A percentile compares a stretch with the other conserved stretches of the same genome.
Conservation (phyloP, 768 basidiomycete species). For the Trametes cubensis region DNA sequence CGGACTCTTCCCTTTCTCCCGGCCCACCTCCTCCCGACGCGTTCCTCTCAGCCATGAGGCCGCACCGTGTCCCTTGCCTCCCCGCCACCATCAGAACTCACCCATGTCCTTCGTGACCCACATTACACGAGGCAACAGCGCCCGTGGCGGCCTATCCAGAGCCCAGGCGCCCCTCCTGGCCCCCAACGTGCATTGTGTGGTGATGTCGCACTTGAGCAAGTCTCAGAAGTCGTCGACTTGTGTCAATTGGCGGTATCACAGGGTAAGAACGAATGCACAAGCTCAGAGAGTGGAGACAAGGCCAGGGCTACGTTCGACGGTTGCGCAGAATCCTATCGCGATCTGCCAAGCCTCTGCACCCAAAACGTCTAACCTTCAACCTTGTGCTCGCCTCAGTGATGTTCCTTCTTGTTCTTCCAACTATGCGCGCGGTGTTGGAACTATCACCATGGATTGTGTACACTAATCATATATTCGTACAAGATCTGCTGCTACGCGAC, state of each 20-base stretch:
- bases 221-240: background rate
- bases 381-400: background rate
- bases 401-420: too few relatives aligned
- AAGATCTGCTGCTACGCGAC: background rate
- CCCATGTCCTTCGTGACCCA: too few relatives aligned
- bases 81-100: constrained; percentile 15
- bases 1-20: background rate
- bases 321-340: constrained; percentile 13
- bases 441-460: too few relatives aligned
- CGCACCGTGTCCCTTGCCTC: background rate
- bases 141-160: too few relatives aligned
- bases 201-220: too few relatives aligned
- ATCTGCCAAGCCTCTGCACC: background rate
- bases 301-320: background rate
- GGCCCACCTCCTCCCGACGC: background rate
- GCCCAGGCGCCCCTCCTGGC: too few relatives aligned
- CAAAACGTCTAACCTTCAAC: constrained; percentile 13
- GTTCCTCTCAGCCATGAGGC: too few relatives aligned
- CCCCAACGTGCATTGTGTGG: too few relatives aligned
- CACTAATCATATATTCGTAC: background rate
- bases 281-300: background rate
- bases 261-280: too few relatives aligned
- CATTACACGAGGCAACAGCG: too few relatives aligned
- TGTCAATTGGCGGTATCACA: too few relatives aligned
- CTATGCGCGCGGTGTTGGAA: too few relatives aligned